Evolutionary conservation across 257 asterid genomes (phyloP).

Genomic region (Fraxinus americana): DNA sequence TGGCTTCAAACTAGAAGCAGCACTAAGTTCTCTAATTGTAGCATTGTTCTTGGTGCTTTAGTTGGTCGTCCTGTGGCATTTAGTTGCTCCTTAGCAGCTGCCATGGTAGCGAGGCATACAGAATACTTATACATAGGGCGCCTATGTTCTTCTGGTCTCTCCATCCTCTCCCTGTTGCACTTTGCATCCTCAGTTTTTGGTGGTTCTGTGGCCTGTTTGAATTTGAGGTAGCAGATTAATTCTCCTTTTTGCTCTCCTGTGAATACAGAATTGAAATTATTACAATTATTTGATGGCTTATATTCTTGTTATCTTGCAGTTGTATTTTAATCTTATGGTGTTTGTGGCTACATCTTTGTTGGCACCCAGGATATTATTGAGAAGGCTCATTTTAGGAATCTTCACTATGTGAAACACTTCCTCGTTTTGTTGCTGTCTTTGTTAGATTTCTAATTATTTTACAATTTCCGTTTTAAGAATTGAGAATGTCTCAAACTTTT

Average conservation of each 20-base stretch:
- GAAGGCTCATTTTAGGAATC: slow-evolving; percentile 82
- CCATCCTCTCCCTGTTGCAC: slow-evolving; percentile 90
- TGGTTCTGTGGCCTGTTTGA: slow-evolving; percentile 81
- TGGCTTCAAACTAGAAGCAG: not conserved
- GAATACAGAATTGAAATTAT: not conserved
- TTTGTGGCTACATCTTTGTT: slow-evolving; percentile 92
- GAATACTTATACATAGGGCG: slow-evolving; percentile 89
- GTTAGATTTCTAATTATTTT: slow-evolving; percentile 67
- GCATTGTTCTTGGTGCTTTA: slow-evolving; percentile 73
- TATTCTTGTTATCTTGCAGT: slow-evolving; percentile 37
- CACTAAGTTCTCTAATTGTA: slow-evolving; percentile 29
- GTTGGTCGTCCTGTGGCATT: slow-evolving; percentile 92
- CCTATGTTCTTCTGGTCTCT: slow-evolving; percentile 83
- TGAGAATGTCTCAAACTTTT: not conserved
- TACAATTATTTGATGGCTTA: not conserved
- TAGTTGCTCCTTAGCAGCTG: slow-evolving; percentile 95
- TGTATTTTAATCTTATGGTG: slow-evolving; percentile 87
- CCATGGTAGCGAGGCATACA: slow-evolving; percentile 88
- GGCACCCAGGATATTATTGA: too few species aligned
- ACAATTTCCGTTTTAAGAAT: not conserved
- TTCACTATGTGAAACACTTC: slow-evolving; percentile 84
- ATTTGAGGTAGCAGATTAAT: slow-evolving; percentile 68
- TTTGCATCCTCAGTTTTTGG: slow-evolving; percentile 85
- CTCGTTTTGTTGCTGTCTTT: slow-evolving; percentile 78
- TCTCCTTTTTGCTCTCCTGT: not conserved